These are phyloP conservation scores for Hypoxylon fuscum DNA, from an alignment of 495 filamentous ascomycete genomes.

Conservation along the genomic window DNA sequence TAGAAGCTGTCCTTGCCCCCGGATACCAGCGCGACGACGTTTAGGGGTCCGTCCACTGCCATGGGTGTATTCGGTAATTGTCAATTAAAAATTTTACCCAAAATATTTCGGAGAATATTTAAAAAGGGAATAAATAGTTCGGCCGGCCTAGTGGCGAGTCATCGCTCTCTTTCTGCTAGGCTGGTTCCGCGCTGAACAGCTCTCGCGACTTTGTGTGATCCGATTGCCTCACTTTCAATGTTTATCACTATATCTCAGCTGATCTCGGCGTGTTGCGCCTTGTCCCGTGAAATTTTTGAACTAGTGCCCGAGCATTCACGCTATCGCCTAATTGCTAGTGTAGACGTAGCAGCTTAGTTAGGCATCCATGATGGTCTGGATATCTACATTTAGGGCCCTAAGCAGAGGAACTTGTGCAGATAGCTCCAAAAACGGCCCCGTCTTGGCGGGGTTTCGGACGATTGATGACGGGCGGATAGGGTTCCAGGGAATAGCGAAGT, in stretches of 20 bases:
- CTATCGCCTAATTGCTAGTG: slow-evolving; percentile 27
- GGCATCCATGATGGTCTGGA: slow-evolving; percentile 15
- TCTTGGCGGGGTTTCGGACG: slow-evolving; percentile 30
- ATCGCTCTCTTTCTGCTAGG: slow-evolving; percentile 7
- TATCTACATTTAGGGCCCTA: slow-evolving; percentile 15
- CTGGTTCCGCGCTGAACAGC: neutral
- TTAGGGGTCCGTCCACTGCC: slow-evolving; percentile 57
- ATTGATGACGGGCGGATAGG: neutral
- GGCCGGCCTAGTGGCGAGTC: slow-evolving; percentile 10
- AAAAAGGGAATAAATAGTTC: slow-evolving; percentile 33
- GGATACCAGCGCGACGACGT: slow-evolving; percentile 92
- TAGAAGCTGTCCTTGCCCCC: slow-evolving; percentile 98
- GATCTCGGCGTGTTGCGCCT: slow-evolving; percentile 25
- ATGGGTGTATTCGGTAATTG: slow-evolving; percentile 19
- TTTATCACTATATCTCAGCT: slow-evolving; percentile 29
- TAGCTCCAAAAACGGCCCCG: slow-evolving; percentile 25
- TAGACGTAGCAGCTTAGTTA: slow-evolving; percentile 22
- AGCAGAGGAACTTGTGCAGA: slow-evolving; percentile 12
- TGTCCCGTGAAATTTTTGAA: slow-evolving; percentile 14
- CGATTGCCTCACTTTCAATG: slow-evolving; percentile 32
- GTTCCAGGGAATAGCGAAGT: slow-evolving; percentile 2
- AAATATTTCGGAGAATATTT: slow-evolving; percentile 38
- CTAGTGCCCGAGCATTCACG: slow-evolving; percentile 21
- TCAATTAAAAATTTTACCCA: slow-evolving; percentile 4
- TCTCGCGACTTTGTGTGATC: slow-evolving; percentile 6